Conservation (phyloP, 345 rosid genomes). For the Salix arbutifolia region DNA sequence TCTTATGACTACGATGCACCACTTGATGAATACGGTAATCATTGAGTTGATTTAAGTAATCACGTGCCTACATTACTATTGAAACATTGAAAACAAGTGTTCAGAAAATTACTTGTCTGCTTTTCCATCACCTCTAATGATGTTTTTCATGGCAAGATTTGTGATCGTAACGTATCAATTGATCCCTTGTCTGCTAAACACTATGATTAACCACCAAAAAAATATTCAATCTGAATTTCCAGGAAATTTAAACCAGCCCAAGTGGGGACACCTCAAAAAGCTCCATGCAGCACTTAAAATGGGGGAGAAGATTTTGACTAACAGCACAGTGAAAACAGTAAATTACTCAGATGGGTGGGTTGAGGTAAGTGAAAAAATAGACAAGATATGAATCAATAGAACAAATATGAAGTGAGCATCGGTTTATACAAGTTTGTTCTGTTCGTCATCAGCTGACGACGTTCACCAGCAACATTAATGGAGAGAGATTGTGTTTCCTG, state of each 20-base stretch:
- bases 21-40: conserved; percentile 18
- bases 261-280: conserved; percentile 7
- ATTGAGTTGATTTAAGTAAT: not conserved
- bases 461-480: not conserved
- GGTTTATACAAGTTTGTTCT: not conserved
- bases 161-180: too few relatives aligned
- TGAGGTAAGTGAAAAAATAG: not conserved
- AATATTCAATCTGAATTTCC: not conserved
- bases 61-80: not conserved
- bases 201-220: too few relatives aligned
- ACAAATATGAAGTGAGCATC: not conserved
- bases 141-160: too few relatives aligned
- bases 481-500: conserved; percentile 7
- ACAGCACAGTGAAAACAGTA: not conserved
- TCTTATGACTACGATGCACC: conserved; percentile 17
- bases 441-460: not conserved
- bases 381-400: too few relatives aligned
- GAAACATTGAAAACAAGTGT: not conserved
- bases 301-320: conserved; percentile 7
- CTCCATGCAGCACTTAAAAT: conserved; percentile 11
- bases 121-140: too few relatives aligned
- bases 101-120: not conserved
- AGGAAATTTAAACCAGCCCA: conserved; percentile 14
- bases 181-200: too few relatives aligned
- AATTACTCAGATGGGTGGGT: not conserved